Evolutionary conservation across 495 filamentous ascomycete species (phyloP).

Genomic region (Penicillium macrosclerotiorum): DNA sequence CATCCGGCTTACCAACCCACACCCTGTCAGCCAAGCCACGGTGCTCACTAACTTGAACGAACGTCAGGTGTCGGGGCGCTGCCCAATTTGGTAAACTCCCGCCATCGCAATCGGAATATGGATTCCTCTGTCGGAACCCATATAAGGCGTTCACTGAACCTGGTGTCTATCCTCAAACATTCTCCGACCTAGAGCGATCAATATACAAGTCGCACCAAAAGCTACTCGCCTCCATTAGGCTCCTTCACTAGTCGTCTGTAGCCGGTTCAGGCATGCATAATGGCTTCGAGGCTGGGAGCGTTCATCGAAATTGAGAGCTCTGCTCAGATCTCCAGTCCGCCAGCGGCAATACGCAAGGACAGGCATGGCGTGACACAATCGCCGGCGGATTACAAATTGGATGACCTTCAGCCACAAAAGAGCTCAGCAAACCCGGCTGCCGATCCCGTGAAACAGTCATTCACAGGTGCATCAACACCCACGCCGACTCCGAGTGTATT

Average conservation of each 20-base stretch:
- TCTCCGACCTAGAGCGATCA: background rate
- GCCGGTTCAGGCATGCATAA: no score
- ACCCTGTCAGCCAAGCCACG: no score
- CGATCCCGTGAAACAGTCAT: constrained; percentile 5
- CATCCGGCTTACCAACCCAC: constrained; percentile 2
- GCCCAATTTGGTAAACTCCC: constrained; percentile 1
- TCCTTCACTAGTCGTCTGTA: background rate
- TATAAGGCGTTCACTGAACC: background rate
- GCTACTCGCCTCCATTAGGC: background rate
- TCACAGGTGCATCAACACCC: background rate
- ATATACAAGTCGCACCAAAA: no score
- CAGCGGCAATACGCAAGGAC: constrained; percentile 31
- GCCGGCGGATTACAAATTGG: constrained; percentile 30
- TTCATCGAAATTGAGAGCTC: constrained; percentile 37
- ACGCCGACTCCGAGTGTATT: constrained; percentile 44
- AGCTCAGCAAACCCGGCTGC: constrained; percentile 13
- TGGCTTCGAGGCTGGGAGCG: constrained; percentile 24
- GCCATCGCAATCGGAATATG: background rate
- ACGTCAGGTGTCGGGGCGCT: background rate
- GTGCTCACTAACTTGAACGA: no score
- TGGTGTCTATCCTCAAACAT: no score
- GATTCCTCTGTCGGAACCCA: background rate
- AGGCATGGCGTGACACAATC: constrained; percentile 23
- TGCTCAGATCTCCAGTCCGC: constrained; percentile 27
- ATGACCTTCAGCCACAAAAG: constrained; percentile 28